Conservation (phyloP, 1,139 yeast genomes). For the Tardiomyces depauwii region DNA sequence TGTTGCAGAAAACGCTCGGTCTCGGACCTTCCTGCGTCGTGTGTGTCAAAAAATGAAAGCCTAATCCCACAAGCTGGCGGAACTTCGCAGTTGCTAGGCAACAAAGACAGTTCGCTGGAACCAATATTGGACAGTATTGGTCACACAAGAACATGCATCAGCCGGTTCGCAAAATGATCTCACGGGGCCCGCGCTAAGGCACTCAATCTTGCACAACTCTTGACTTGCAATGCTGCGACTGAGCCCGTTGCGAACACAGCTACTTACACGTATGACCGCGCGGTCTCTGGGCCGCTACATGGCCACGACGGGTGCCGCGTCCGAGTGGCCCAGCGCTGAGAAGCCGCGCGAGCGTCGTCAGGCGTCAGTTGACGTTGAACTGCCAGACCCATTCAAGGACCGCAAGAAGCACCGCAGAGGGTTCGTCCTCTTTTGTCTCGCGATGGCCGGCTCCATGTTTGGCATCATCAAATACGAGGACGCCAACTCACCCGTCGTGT, state of each 20-base stretch:
- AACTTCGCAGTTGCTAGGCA: not conserved
- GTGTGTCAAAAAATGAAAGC: not conserved
- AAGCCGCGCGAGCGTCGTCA: not conserved
- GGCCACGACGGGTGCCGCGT: no score
- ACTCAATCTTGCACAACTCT: no score
- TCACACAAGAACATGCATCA: not conserved
- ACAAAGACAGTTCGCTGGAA: not conserved
- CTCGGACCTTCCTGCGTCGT: no score
- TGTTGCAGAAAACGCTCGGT: no score
- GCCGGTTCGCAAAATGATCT: no score
- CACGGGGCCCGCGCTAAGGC: no score
- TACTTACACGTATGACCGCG: no score
- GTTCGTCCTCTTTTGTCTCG: constrained; percentile 49
- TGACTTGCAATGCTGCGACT: no score
- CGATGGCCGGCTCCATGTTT: constrained; percentile 54
- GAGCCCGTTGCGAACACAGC: no score
- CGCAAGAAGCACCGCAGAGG: constrained; percentile 40
- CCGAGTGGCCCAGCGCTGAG: not conserved
- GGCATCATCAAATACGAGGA: constrained; percentile 87
- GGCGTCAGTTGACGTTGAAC: constrained; percentile 24
- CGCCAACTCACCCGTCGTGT: constrained; percentile 74
- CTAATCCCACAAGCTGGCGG: not conserved
- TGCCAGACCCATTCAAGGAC: constrained; percentile 53
- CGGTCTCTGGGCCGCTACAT: no score
- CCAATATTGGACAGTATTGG: not conserved